Conservation (phyloP, 2,329 filamentous ascomycete genomes). For the Alternaria hordeiaustralica region DNA sequence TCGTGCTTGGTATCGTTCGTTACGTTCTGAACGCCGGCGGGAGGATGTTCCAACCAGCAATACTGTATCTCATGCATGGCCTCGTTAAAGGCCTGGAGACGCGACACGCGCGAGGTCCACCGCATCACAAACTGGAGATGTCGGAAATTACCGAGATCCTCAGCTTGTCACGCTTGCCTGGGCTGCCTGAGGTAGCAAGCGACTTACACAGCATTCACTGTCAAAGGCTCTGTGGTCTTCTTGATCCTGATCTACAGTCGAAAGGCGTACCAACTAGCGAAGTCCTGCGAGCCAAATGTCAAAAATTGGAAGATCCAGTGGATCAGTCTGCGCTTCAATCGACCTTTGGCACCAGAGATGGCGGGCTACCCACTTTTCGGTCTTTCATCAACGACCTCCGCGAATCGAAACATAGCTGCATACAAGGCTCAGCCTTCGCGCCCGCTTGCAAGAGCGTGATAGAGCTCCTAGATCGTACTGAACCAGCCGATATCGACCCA, state of each 20-base stretch:
- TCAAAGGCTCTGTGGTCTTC: constrained; percentile 30
- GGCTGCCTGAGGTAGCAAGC: constrained; percentile 52
- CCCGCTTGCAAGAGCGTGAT: constrained; percentile 34
- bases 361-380: constrained; percentile 17
- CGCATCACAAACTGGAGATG: background rate
- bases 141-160: constrained; percentile 44
- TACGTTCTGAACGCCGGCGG: constrained; percentile 45
- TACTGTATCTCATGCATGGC: constrained; percentile 53
- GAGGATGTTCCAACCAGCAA: constrained; percentile 51
- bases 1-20: constrained; percentile 43
- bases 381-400: constrained; percentile 33
- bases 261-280: constrained; percentile 27
- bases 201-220: constrained; percentile 47
- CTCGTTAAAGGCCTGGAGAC: constrained; percentile 44
- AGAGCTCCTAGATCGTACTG: constrained; percentile 24
- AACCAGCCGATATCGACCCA: constrained; percentile 5
- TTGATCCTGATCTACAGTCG: background rate
- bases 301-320: constrained; percentile 8
- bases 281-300: constrained; percentile 16
- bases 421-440: constrained; percentile 40
- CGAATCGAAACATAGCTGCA: constrained; percentile 34
- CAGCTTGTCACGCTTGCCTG: constrained; percentile 46
- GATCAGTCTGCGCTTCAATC: background rate
- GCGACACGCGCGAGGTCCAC: background rate
- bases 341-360: background rate